Evolutionary conservation across 345 rosid genomes (phyloP), one percentile per base, ranked within the genome.

Genomic region (Limnanthes douglasii): DNA sequence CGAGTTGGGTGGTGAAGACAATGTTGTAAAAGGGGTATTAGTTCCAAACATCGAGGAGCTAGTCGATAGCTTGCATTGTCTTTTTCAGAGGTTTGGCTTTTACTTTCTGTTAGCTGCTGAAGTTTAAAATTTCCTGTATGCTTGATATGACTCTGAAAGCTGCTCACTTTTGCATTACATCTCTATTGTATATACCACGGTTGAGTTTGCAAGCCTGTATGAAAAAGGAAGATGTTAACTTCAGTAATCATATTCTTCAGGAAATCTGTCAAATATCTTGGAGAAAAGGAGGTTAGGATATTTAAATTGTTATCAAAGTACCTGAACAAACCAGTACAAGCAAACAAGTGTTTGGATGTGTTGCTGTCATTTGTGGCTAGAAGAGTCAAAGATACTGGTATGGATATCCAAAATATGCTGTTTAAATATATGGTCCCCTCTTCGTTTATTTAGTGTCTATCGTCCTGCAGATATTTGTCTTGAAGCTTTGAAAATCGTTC

Each of bases 281-380:
- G 63, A 18, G 85, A 77, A 58, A 49, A 59, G 32, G 74, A 56
- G 57, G 45, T 68, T 41, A 60, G 46, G 56, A 78, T 84, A 48
- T 74, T 90, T 51, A 73, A 72, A 46, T 45, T 74, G 53, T 46
- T 90, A 53, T 61, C 78, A 6, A 73, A 64, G 56, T 75, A 61
- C 56, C 46, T 90, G 31, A 39, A 47, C 31, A 79, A 77, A 61
- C 55, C 57, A 11, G 46, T 56, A 21, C 31, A 48, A 13, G 90
- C 65, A 15, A 55, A 44, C 50, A 66, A 65, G 49, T 70, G 80
- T 60, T 41, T 80, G 57, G 94, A 80, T 49, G 43, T 80, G 56
- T 57, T 77, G 54, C 78, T 90, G 32, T 68, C 79, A 31, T 59
- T 75, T 54, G 38, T 90, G 34, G 58, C 69, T 15, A 72, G 56